phyloP scores from a whole-genome alignment of 78 protist genomes.

The Dictyostelium brefeldianum region DNA sequence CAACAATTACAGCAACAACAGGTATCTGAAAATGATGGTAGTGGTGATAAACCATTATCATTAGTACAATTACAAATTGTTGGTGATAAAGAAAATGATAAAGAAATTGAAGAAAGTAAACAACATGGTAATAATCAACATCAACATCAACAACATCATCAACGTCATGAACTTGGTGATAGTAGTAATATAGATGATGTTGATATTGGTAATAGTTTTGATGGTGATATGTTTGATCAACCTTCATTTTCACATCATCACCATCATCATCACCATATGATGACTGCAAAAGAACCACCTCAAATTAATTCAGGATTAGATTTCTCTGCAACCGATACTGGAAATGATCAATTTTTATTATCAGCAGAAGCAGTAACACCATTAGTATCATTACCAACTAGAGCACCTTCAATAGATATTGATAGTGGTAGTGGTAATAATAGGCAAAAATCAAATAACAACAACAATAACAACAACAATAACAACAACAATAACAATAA shows the following conservation, averaged over 20 bases:
- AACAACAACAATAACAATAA: not conserved
- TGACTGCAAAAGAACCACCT: conserved; percentile 50
- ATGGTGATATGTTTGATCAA: not conserved
- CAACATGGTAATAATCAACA: not conserved
- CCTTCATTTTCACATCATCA: not conserved
- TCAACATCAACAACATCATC: not conserved
- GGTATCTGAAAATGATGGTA: too few species aligned
- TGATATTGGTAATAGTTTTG: not conserved
- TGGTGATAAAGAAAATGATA: not conserved
- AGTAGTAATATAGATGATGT: not conserved
- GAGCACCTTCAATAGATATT: conserved; percentile 15
- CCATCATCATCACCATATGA: not conserved
- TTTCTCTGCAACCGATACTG: not conserved
- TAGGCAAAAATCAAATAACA: not conserved
- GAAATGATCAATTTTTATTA: conserved; percentile 27
- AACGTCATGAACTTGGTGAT: not conserved
- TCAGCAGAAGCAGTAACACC: conserved; percentile 82
- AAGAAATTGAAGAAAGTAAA: not conserved
- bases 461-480: not conserved
- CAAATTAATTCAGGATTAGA: not conserved
- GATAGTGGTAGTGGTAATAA: not conserved
- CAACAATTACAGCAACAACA: not conserved
- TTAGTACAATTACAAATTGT: not conserved
- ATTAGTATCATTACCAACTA: conserved; percentile 57
- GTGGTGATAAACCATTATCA: too few species aligned